Conservation (phyloP, 257 asterid species). For the Forsythia viridissima region DNA sequence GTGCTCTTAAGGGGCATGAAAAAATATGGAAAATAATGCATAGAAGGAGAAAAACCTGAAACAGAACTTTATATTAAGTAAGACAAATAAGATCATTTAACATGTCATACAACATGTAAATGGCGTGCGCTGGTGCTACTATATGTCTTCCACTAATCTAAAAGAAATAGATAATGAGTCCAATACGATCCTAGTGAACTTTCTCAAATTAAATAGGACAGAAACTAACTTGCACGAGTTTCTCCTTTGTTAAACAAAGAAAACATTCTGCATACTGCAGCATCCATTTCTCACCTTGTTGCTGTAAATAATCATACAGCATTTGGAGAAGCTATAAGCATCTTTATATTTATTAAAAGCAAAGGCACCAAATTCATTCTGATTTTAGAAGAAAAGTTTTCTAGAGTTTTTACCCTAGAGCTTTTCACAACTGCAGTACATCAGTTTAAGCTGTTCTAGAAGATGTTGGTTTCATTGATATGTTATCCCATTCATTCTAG, state of each 20-base stretch:
- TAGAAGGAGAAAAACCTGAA: neutral
- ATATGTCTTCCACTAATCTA: neutral
- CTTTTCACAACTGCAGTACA: neutral
- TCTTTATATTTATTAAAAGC: neutral
- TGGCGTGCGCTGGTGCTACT: neutral
- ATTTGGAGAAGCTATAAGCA: neutral
- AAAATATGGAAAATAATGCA: neutral
- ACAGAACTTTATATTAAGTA: neutral
- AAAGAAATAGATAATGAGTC: neutral
- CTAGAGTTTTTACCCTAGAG: neutral
- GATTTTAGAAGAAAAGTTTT: neutral
- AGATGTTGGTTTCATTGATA: neutral
- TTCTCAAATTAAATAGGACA: neutral
- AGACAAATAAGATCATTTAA: neutral
- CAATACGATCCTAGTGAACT: neutral
- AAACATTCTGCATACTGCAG: neutral
- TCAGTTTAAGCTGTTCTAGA: neutral
- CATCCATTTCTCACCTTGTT: neutral
- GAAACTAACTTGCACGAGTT: neutral
- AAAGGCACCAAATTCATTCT: neutral
- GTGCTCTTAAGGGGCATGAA: conserved; percentile 2
- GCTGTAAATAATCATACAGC: neutral
- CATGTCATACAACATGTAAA: neutral
- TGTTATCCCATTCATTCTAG: neutral
- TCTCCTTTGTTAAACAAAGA: neutral